These are phyloP conservation scores for Botrytis paeoniae DNA, from an alignment of 2,329 filamentous ascomycete species.

Conservation along the genomic window DNA sequence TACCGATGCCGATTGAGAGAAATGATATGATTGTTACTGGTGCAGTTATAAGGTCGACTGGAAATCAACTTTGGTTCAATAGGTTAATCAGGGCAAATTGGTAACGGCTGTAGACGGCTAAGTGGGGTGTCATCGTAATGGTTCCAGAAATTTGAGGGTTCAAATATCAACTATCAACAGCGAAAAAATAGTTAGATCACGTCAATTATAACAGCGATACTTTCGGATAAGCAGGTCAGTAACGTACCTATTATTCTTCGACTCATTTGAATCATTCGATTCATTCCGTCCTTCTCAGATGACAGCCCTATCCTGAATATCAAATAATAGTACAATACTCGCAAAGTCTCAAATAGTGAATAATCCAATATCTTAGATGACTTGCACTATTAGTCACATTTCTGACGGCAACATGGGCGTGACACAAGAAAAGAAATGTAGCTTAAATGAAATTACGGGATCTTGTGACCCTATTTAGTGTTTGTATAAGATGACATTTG, in stretches of 20 bases:
- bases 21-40: background rate
- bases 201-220: background rate
- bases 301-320: background rate
- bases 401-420: background rate
- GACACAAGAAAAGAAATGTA: background rate
- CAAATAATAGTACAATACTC: background rate
- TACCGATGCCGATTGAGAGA: background rate
- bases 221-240: background rate
- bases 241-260: too few species aligned
- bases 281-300: background rate
- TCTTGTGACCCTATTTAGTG: background rate
- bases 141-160: background rate
- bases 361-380: background rate
- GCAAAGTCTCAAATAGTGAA: background rate
- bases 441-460: background rate
- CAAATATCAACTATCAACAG: background rate
- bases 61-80: background rate
- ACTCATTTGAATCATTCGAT: background rate
- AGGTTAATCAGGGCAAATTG: background rate
- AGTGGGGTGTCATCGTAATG: background rate
- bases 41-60: background rate
- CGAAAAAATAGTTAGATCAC: background rate
- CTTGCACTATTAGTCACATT: background rate
- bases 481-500: background rate
- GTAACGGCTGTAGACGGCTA: background rate